Base-by-base conservation (phyloP, 1,139 yeast genomes). In the Saccharomyces hybrid region DNA sequence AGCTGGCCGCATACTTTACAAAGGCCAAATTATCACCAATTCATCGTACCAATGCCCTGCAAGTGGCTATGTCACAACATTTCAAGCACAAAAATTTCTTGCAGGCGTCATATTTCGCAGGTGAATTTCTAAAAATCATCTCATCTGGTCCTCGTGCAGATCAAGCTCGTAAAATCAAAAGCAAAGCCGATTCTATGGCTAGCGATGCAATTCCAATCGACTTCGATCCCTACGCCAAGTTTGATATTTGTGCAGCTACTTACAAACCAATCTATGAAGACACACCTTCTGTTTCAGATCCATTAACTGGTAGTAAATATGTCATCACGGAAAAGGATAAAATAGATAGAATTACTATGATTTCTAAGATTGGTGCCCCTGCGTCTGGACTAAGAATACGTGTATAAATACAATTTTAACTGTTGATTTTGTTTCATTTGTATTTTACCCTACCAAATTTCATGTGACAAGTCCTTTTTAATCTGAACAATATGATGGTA, bases 1-100 rank as follows among this genome's bases (percentile, higher is more conserved):
- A 93, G 71, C 78, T 95, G 62, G 98, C 98, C 4, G 96, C 98
- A 0, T 93, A 91, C 73, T 95, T 95, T 76, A 89, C 99, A 16
- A 83, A 83, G 68, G 85, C 91, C 44, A 81, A 85, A 62, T 80
- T 95, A 63, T 90, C 88, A 63, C 84, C 88, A 49, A 84, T 86
- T 5, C 99, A 95, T 71, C 82, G 84, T 59, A 80, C 86, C 54
- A 86, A 90, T 67, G 97, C 99, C 9, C 78, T 90, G 64, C 95
- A 89, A 70, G 96, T 90, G 57, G 99, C 99, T 46, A 88, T 93
- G 95, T 83, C 88, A 51, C 95, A 88, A 74, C 83, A 95, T 41
- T 89, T 88, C 78, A 88, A 87, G 68, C 78, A 86, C 70, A 90
- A 90, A 72, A 93, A 95, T 73, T 91, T 74, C 73, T 86, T 91